These are phyloP conservation scores for Orbilia javanica DNA, from an alignment of 2,329 filamentous ascomycete species.

Conservation along the genomic window DNA sequence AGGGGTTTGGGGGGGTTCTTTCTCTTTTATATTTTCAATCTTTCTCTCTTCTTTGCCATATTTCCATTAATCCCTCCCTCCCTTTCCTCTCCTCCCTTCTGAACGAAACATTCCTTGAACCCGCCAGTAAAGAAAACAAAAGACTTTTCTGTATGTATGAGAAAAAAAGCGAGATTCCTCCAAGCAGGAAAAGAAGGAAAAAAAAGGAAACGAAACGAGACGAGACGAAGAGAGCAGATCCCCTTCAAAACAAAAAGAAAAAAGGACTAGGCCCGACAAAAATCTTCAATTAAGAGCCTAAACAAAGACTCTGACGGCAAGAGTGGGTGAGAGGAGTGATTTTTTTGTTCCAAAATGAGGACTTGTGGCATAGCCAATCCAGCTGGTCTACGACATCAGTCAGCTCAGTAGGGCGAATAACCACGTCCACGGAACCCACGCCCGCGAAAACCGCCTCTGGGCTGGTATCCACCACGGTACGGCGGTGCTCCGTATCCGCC, in stretches of 20 bases:
- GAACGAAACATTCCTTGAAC: constrained; percentile 21
- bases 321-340: not conserved
- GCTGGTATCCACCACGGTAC: constrained; percentile 56
- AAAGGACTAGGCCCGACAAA: not conserved
- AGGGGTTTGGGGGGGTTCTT: constrained; percentile 1
- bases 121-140: constrained; percentile 23
- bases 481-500: constrained; percentile 67
- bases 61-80: constrained; percentile 34
- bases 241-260: not conserved
- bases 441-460: constrained; percentile 68
- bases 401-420: constrained; percentile 74
- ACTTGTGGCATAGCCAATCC: constrained; percentile 9
- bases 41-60: constrained; percentile 51
- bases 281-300: not conserved
- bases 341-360: not conserved
- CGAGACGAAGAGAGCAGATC: not conserved
- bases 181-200: constrained; percentile 9
- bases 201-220: not conserved
- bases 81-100: not conserved
- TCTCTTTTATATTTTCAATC: constrained; percentile 25
- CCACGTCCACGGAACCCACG: constrained; percentile 73
- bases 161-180: constrained; percentile 16
- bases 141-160: constrained; percentile 50
- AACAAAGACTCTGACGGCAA: not conserved
- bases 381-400: constrained; percentile 16